Conservation (phyloP, 805 yeast species). For the Suhomyces prunicola region DNA sequence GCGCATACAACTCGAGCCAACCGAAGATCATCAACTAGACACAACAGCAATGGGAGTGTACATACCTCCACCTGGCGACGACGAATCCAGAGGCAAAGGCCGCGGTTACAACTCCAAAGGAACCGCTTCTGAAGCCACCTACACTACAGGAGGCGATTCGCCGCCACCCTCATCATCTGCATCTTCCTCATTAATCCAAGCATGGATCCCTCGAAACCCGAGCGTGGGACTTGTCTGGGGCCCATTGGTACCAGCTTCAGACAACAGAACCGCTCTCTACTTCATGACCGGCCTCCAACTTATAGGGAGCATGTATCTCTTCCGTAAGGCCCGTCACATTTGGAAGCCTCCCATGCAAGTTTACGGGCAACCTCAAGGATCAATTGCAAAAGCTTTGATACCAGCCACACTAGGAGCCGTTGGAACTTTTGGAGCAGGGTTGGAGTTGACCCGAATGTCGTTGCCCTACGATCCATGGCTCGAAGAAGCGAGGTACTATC, state of each 20-base stretch:
- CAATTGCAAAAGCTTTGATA: slow-evolving; percentile 9
- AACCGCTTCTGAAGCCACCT: background rate
- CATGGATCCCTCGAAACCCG: slow-evolving; percentile 12
- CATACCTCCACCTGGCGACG: slow-evolving; percentile 31
- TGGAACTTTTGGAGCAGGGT: slow-evolving; percentile 50
- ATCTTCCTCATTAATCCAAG: slow-evolving; percentile 3
- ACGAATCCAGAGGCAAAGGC: slow-evolving; percentile 3
- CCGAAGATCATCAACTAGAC: background rate
- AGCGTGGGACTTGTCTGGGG: slow-evolving; percentile 46
- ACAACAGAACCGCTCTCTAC: slow-evolving; percentile 53
- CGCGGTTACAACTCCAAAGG: slow-evolving; percentile 3
- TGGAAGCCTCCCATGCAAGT: slow-evolving; percentile 6
- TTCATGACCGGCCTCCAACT: slow-evolving; percentile 53
- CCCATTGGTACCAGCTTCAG: slow-evolving; percentile 71
- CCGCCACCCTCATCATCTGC: slow-evolving; percentile 12
- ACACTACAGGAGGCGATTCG: slow-evolving; percentile 4
- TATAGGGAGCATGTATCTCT: slow-evolving; percentile 39
- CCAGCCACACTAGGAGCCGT: slow-evolving; percentile 39
- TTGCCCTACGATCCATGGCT: slow-evolving; percentile 64
- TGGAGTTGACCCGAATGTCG: slow-evolving; percentile 53
- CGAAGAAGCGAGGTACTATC: slow-evolving; percentile 59
- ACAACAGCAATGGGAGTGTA: slow-evolving; percentile 29
- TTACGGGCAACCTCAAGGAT: slow-evolving; percentile 4
- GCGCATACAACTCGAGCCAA: background rate
- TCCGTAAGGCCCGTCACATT: slow-evolving; percentile 18